Base-by-base conservation (phyloP, 2,329 filamentous ascomycete species). In the Pseudocercospora cruenta region DNA sequence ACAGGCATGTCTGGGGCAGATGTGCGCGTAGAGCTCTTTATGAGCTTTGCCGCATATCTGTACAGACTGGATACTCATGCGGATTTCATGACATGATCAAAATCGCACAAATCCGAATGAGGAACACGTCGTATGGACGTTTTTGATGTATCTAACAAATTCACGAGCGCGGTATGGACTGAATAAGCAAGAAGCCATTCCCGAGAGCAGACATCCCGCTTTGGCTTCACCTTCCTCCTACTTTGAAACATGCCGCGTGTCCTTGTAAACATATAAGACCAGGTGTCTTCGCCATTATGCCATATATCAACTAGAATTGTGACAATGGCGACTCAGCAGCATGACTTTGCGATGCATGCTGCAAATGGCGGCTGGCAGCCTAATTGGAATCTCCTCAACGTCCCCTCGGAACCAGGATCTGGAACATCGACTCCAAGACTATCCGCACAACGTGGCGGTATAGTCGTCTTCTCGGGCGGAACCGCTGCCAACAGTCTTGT, bases 401-500 rank as follows among this genome's bases (percentile, higher is more conserved):
- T 55, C 8, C 51, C 24, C 26, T 55, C 51, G 22, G 26, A 55
- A 26, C 51, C 55, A 58, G 55, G 31, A 58, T 58, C 55, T 39
- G 55, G 55, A 39, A 58, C 55, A 3, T 58, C 55, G n/a, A 58
- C 55, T 19, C 55, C 55, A 7, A 36, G 19, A 24, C 10, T 69
- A 70, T 70, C 60, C 51, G 59, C 60, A 67, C 67, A 77, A 39
- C 66, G 70, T 6, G 69, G 67, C 70, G 89, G 89, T 66, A 89
- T 96, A 65, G 92, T 94, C 22, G 90, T 97, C 59, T 95, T 97
- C 79, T 96, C 93, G 9, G 70, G 70, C 36, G 70, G 70, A 12
- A 97, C 92, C 71, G 94, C 94, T n/a, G 93, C 94, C 5, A 98
- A 97, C 77, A 96, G 87, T 74, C 86, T 97, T 4, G 94, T 97